A percentile compares a stretch with the other conserved stretches of the same genome.
These are phyloP conservation scores for Isatis tinctoria DNA, from an alignment of 345 rosid genomes.

Conservation along the genomic window DNA sequence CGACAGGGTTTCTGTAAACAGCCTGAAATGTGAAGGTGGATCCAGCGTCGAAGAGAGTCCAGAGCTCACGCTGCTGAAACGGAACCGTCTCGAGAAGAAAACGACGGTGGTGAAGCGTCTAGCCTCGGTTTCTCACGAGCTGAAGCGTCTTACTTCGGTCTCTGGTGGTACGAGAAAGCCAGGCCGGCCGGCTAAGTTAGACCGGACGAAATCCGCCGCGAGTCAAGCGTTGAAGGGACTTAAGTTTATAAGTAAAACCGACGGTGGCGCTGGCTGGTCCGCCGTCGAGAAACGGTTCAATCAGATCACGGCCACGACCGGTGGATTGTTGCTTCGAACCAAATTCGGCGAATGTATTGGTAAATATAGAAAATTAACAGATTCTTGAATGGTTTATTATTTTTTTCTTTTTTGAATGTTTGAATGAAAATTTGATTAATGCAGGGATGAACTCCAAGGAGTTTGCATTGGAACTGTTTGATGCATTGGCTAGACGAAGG, in stretches of 20 bases:
- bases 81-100: slow-evolving; percentile 51
- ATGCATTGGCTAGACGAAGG: slow-evolving; percentile 59
- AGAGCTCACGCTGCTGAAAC: slow-evolving; percentile 39
- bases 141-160: slow-evolving; percentile 53
- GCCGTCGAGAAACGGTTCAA: slow-evolving; percentile 65
- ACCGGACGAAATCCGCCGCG: slow-evolving; percentile 65
- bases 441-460: slow-evolving; percentile 77
- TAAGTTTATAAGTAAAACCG: slow-evolving; percentile 67
- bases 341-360: slow-evolving; percentile 72
- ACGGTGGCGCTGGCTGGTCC: slow-evolving; percentile 65
- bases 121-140: slow-evolving; percentile 59
- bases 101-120: slow-evolving; percentile 42
- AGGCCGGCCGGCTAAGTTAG: slow-evolving; percentile 42
- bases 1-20: slow-evolving; percentile 32
- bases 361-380: not conserved
- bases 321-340: slow-evolving; percentile 43
- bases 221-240: slow-evolving; percentile 64
- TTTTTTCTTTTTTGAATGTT: too few species aligned
- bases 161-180: slow-evolving; percentile 28
- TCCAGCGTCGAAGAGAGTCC: slow-evolving; percentile 36
- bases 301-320: slow-evolving; percentile 45
- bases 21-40: slow-evolving; percentile 33
- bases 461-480: slow-evolving; percentile 62
- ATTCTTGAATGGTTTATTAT: too few species aligned
- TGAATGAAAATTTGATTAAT: not conserved